A percentile compares a stretch with the other conserved stretches of the same genome.
These are phyloP conservation scores for Naganishia vishniacii DNA, from an alignment of 768 basidiomycete genomes.

Conservation along the genomic window DNA sequence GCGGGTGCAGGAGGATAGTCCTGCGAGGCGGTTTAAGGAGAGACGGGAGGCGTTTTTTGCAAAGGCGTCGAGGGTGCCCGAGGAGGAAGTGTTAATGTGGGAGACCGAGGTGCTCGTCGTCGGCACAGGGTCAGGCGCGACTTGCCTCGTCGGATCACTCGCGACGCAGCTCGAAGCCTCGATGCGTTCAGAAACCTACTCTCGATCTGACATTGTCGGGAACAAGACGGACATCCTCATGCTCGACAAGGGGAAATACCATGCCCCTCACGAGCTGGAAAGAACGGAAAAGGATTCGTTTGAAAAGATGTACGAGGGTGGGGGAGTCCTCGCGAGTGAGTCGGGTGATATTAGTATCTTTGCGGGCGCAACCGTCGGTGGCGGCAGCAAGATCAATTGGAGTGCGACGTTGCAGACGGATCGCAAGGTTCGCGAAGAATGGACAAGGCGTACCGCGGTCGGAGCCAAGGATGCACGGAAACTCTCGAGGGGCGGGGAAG, in stretches of 20 bases:
- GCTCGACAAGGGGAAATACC: constrained; percentile 21
- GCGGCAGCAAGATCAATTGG: constrained; percentile 44
- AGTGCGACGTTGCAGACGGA: constrained; percentile 37
- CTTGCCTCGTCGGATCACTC: constrained; percentile 17
- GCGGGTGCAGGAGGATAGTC: not conserved
- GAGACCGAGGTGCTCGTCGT: constrained; percentile 12
- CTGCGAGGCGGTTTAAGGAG: constrained; percentile 1
- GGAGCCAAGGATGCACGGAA: constrained; percentile 4
- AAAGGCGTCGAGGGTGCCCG: not conserved
- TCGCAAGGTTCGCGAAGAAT: constrained; percentile 39
- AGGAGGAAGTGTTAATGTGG: not conserved
- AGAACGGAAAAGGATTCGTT: constrained; percentile 26
- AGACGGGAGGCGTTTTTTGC: constrained; percentile 5
- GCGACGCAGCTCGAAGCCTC: constrained; percentile 1
- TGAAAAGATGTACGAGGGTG: constrained; percentile 54
- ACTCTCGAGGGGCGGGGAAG: not conserved
- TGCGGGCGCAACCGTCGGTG: constrained; percentile 50
- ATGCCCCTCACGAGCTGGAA: constrained; percentile 12
- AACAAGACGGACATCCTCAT: constrained; percentile 16
- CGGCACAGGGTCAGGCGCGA: constrained; percentile 18
- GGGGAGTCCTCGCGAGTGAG: constrained; percentile 66
- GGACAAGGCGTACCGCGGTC: constrained; percentile 34
- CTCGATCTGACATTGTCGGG: not conserved
- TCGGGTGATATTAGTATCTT: constrained; percentile 62
- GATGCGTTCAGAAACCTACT: not conserved